A percentile compares a stretch with the other conserved stretches of the same genome.
phyloP scores from a whole-genome alignment of 2,329 filamentous ascomycete genomes.

The Coniella lustricola region DNA sequence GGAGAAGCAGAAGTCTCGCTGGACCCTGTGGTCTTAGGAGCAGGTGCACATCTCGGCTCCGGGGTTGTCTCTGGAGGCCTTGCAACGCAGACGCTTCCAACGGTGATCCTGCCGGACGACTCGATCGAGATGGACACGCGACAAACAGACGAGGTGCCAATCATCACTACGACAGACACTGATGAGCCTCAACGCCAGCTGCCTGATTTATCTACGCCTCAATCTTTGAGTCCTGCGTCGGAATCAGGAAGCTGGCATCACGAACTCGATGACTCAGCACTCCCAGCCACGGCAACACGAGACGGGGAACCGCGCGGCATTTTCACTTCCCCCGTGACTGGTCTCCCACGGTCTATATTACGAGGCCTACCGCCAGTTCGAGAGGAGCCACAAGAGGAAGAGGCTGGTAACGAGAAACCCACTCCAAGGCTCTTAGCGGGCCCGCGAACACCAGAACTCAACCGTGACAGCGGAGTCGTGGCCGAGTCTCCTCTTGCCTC shows the following conservation, averaged over 20 bases:
- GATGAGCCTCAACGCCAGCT: background rate
- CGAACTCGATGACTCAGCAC: conserved; percentile 10
- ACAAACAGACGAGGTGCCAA: background rate
- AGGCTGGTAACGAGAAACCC: conserved; percentile 26
- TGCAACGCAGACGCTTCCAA: background rate
- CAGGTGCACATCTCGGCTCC: conserved; percentile 24
- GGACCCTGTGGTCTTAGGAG: conserved; percentile 18
- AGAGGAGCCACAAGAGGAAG: conserved; percentile 43
- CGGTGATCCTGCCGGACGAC: background rate
- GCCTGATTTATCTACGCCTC: background rate
- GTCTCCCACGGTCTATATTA: conserved; percentile 36
- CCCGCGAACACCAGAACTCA: conserved; percentile 27
- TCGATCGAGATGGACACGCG: background rate
- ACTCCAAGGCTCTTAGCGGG: conserved; percentile 17
- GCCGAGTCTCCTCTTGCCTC: conserved; percentile 36
- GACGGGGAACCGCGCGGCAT: conserved; percentile 7
- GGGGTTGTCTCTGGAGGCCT: conserved; percentile 21
- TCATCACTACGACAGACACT: conserved; percentile 3
- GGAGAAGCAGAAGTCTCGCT: conserved; percentile 11
- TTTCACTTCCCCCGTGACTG: conserved; percentile 25
- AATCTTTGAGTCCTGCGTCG: background rate
- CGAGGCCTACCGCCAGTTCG: conserved; percentile 44
- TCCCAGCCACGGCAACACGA: conserved; percentile 14
- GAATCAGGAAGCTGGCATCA: conserved; percentile 7
- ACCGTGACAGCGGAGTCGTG: conserved; percentile 44